Conservation (phyloP, 257 asterid species). For the Knoxia roxburghii region DNA sequence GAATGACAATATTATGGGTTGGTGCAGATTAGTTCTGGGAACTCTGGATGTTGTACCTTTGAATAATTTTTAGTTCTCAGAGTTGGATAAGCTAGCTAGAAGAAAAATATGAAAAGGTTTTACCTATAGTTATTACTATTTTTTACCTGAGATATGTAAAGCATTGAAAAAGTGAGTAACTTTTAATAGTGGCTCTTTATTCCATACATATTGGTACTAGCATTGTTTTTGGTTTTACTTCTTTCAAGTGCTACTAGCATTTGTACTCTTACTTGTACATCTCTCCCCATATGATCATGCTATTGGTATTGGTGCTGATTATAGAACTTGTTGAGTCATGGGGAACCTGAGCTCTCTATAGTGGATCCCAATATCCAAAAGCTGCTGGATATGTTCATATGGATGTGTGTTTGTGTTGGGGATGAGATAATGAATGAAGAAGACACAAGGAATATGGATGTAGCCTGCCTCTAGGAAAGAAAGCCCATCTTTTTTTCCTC, state of each 20-base stretch:
- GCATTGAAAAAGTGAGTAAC: neutral
- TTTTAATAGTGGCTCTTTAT: conserved; percentile 4
- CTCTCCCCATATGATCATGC: conserved; percentile 23
- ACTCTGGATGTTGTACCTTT: conserved; percentile 18
- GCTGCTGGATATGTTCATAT: too few species aligned
- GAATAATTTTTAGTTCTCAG: conserved; percentile 22
- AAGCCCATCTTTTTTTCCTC: too few species aligned
- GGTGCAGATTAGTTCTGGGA: conserved; percentile 19
- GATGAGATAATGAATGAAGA: too few species aligned
- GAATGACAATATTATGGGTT: neutral
- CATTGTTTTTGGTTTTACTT: neutral
- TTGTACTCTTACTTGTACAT: neutral
- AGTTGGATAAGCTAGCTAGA: too few species aligned
- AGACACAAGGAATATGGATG: conserved; percentile 27
- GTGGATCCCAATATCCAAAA: conserved; percentile 40
- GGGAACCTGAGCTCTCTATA: conserved; percentile 23
- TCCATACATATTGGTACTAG: too few species aligned
- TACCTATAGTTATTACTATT: neutral
- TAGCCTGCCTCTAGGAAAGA: too few species aligned
- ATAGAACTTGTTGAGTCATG: conserved; percentile 33
- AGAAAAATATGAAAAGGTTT: conserved; percentile 12
- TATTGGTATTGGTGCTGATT: conserved; percentile 14
- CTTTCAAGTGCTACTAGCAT: neutral
- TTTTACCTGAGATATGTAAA: neutral
- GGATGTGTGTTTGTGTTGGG: conserved; percentile 37